Percentiles rank a stretch among this genome's conserved stretches.
Evolutionary conservation across 2,329 filamentous ascomycete genomes (phyloP).

Genomic region (Cryphonectria japonica): DNA sequence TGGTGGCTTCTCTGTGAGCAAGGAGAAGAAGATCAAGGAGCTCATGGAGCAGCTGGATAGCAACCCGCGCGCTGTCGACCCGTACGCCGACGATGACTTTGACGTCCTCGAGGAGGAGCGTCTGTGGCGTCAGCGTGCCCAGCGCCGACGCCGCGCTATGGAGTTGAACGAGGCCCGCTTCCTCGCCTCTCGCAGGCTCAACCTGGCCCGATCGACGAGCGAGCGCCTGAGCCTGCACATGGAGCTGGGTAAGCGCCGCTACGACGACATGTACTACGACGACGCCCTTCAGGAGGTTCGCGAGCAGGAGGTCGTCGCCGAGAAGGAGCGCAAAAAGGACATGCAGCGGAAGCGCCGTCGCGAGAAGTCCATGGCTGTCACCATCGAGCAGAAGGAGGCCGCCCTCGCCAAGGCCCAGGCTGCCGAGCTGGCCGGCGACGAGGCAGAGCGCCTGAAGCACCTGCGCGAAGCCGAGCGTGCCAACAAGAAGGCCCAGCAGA

Average conservation of each 20-base stretch:
- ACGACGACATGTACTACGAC: conserved; percentile 75
- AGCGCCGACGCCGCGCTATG: conserved; percentile 72
- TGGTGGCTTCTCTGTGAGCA: conserved; percentile 54
- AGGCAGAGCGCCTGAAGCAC: conserved; percentile 78
- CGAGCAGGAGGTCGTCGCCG: conserved; percentile 85
- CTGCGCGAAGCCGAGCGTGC: conserved; percentile 86
- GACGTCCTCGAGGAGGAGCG: conserved; percentile 50
- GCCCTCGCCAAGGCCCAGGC: conserved; percentile 77
- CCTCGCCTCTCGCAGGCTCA: conserved; percentile 63
- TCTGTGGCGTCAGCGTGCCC: conserved; percentile 58
- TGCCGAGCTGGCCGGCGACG: conserved; percentile 65
- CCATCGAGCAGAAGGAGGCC: conserved; percentile 86
- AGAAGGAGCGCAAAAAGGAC: conserved; percentile 99
- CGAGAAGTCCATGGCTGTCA: conserved; percentile 93
- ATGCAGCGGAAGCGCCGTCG: conserved; percentile 97
- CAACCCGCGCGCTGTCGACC: conserved; percentile 44
- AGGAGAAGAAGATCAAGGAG: conserved; percentile 71
- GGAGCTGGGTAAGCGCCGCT: conserved; percentile 73
- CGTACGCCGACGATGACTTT: conserved; percentile 48
- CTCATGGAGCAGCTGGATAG: conserved; percentile 56
- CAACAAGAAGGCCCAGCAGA: conserved; percentile 90
- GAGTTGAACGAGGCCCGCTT: conserved; percentile 65
- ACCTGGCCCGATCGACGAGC: conserved; percentile 61
- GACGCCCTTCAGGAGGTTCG: conserved; percentile 85
- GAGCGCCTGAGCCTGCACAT: conserved; percentile 71